Base-by-base conservation (phyloP, 371 early-diverging fungal genomes). In the Rhizopus sp. region DNA sequence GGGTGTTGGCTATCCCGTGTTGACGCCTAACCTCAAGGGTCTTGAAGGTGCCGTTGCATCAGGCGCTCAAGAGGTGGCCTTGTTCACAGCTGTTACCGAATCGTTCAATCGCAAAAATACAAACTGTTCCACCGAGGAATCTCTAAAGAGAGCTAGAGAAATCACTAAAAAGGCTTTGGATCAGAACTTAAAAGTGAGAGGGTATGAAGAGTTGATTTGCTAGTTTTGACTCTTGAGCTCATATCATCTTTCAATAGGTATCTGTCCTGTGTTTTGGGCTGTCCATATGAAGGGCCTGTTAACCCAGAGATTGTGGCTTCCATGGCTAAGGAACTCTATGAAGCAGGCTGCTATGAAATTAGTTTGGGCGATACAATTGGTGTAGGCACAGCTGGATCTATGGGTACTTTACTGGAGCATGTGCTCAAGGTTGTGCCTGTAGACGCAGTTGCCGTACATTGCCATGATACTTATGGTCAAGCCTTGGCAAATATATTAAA, bases 401-500 rank as follows among this genome's bases (percentile, higher is more conserved):
- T 94, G 80, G 72, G 60, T 4, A 78, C 66, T 1, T 76, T 96
- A 83, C 64, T 98, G 41, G 81, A 90, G 17, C 83, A 77, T 3
- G 93, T 96, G 3, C 64, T 84, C 4, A 73, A 82, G 55, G 82
- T 77, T 1, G 86, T 97, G 1, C 93, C 96, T 4, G 67, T 86
- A 1, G 81, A 89, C 32, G 81, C 86, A 23, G 70, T 97, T 37
- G 97, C 96, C 8, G 92, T 95, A 5, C 98, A 98, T 62, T 96
- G 94, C 64, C 98, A 98, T 61, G 97, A 98, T 72, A 98, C 98
- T 7, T 98, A 96, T 72, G 98, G 98, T 6, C 96, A 95, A 70
- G 98, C 97, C 0, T 75, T 98, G 39, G 97, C 93, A 35, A 98
- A 98, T 61, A 96, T 97, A 52, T 75, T 85, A 13, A 87, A 87